Base-by-base conservation (phyloP, 176 grass and related monocot species). In the Pharus latifolius region DNA sequence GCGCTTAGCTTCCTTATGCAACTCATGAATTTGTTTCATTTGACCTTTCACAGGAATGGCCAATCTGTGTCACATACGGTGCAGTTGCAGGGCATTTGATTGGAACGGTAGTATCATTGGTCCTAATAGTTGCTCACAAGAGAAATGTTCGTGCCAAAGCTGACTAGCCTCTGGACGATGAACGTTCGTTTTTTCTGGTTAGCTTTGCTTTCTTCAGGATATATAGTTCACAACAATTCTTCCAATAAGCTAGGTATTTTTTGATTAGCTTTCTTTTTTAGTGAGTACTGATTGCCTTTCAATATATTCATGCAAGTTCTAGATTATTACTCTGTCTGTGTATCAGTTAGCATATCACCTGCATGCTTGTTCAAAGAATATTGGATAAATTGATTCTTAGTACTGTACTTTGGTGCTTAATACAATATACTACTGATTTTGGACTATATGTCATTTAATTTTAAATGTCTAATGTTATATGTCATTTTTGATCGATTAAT, bases 11-110 rank as follows among this genome's bases (percentile, higher is more conserved):
- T 3, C n/a, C 9, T 8, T 47, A 55, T 63, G 29, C 35, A 14
- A 14, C 4, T 74, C 40, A 19, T 16, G 23, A 23, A 31, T 57
- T 0, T 57, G 2, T 63, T 69, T 32, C 9, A 7, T 67, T 49
- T 73, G 10, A 38, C 56, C 12, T 24, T 56, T 37, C 7, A 1
- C 42, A 99, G 95, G 95, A 99, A 78, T 99, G 95, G 90, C 95
- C 90, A 52, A 74, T 99, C 69, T 91, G 78, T 48, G 87, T 99
- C 48, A 84, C 81, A 19, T 94, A 94, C 53, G 95, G 87, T 51
- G 79, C 87, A 56, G 22, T 88, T 67, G 78, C 48, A 66, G 95
- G 95, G 27, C 67, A 94, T 81, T 61, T 88, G 53, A 68, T 88
- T 65, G 87, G 90, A 56, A 79, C 84, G 76, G 2, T 66, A 32